Evolutionary conservation across 139 green algal genomes (phyloP), one percentile per base, ranked within the genome.

Genomic region (Chlamydomonas sphaeroides): DNA sequence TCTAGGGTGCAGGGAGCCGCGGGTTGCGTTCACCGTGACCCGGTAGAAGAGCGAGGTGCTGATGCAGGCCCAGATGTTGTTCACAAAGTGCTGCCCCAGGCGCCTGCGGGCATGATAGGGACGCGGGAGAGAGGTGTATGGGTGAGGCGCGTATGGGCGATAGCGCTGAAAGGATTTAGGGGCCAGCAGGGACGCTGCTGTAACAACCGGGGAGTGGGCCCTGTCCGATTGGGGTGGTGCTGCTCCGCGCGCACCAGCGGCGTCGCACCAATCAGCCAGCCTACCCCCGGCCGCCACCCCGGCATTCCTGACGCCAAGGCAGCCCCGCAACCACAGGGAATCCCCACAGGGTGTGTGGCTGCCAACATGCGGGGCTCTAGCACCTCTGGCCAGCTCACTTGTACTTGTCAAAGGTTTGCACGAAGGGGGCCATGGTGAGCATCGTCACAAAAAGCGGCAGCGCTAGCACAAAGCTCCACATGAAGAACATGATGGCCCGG

Each of bases 51-150:
- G 89, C 17, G 78, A 69, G 1, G 95, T 98, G 81, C 83, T 94
- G 26, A 95, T 49, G 57, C 94, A 97, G 51, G 97, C 97, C 97
- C 97, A 99, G 6, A 98, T 68, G 74, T 96, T 96, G 91, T 99
- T 99, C 20, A 98, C 51, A 45, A 68, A 92, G 85, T 98, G 94
- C 89, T 98, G 89, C 2, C 84, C 92, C n/a, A 93, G 42, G 6
- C 89, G 86, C 83, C 88, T 90, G 87, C 57, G 68, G n/a, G 11
- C 25, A 1, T 5, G 41, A 28, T 11, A 28, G 26, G 18, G 41
- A 41, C 38, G 38, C 5, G 65, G 23, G 65, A 38, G 23, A 14
- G 45, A 14, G 45, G 45, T 8, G 45, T n/a, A n/a, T n/a, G 45
- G 14, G 45, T 53, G 45, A 53, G 45, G 11, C 45, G 14, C 11